Evolutionary conservation across 306 rosid genomes (phyloP).

Genomic region (Erythrophleum fordii): DNA sequence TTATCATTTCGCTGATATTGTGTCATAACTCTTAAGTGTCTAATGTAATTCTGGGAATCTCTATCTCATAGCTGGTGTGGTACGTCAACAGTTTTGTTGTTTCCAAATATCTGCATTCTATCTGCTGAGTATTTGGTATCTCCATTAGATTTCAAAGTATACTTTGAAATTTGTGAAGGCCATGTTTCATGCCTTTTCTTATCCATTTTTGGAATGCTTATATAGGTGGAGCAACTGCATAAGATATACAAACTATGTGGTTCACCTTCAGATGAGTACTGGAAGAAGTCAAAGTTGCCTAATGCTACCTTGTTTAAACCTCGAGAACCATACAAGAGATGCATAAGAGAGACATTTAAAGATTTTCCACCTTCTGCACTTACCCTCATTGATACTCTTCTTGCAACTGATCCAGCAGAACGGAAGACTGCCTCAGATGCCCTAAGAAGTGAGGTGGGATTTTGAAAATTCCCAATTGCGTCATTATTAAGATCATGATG

Average conservation of each 20-base stretch:
- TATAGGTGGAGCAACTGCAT: slow-evolving; percentile 93
- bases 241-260: slow-evolving; percentile 96
- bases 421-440: slow-evolving; percentile 87
- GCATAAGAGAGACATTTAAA: slow-evolving; percentile 73
- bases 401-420: slow-evolving; percentile 88
- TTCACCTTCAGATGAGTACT: slow-evolving; percentile 94
- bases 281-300: slow-evolving; percentile 84
- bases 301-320: slow-evolving; percentile 91
- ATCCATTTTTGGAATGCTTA: slow-evolving; percentile 29
- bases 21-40: slow-evolving; percentile 11
- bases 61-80: background rate
- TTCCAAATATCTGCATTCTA: background rate
- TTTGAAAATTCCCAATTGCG: slow-evolving; percentile 30
- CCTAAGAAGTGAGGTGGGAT: slow-evolving; percentile 72
- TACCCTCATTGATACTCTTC: slow-evolving; percentile 81
- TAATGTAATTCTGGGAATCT: slow-evolving; percentile 27
- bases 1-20: slow-evolving; percentile 29
- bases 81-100: background rate
- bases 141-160: slow-evolving; percentile 8
- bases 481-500: slow-evolving; percentile 19
- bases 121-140: slow-evolving; percentile 14
- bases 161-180: background rate
- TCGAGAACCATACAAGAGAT: slow-evolving; percentile 80
- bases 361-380: slow-evolving; percentile 82
- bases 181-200: background rate